Evolutionary conservation across 2,329 filamentous ascomycete species (phyloP), one percentile per base, ranked within the genome.

Genomic region (Nemania sp.): DNA sequence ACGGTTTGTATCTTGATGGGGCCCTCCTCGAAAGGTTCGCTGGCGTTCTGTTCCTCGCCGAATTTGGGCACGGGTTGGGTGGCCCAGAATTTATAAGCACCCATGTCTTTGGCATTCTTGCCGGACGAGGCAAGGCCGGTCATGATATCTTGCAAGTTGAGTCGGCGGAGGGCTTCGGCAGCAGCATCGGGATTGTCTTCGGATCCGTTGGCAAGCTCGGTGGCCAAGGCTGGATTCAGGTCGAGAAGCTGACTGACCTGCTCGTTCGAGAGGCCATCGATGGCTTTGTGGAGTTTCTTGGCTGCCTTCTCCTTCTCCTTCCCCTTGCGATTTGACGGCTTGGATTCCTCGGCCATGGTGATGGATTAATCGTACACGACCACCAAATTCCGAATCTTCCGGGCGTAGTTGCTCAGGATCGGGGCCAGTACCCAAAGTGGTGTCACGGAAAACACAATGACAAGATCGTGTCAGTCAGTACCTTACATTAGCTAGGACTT

Each of bases 21-120:
- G 0, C 95, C 95, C 70, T 98, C 93, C 65, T 87, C 81, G 50
- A 87, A 71, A 39, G 77, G 73, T 65, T 82, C 79, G 60, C 81
- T 77, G 53, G 83, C 79, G 49, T 81, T 77, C 13, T 72, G 69
- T 60, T 81, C 76, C 74, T 88, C 80, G 70, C 84, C 88, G 72
- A 98, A 97, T 72, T 88, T 89, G 52, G 91, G 90, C 60, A 99
- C 95, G 0, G 95, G 95, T 76, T 99, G 95, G 48, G 95, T 99
- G 76, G 92, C 88, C 95, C 95, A 99, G 80, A 99, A 99, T 78
- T 96, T 97, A 83, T 98, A 97, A 60, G 89, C 91, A 6, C 89
- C 92, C 92, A 97, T 97, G 73, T 97, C 93, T 80, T 97, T 97
- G 69, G 87, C 88, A 72, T 96, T 96, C 82, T 95, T 96, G 57